Evolutionary conservation across 306 rosid species (phyloP), one percentile per base, ranked within the genome.

Genomic region (Prunus mira): DNA sequence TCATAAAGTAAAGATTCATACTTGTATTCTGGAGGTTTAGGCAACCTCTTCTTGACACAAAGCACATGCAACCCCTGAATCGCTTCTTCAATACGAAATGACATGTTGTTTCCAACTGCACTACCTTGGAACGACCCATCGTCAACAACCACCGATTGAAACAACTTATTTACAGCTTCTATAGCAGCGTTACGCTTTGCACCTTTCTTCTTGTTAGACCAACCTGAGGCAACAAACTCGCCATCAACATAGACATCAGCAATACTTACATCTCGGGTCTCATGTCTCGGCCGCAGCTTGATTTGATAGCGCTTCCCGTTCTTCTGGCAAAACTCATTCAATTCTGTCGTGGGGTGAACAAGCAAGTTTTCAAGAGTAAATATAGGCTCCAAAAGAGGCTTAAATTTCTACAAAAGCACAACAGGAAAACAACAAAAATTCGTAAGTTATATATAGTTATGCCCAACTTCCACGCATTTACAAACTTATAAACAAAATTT

Each of bases 181-280:
- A 67, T 87, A 32, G 89, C 94, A 76, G 97, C 98, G 73, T 83
- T 65, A 20, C 85, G 88, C 87, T 17, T 89, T 6, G 98, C 90
- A 73, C 82, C 71, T 49, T 82, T 78, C 60, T 74, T 89, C 45
- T 88, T 83, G 63, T 83, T 86, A 0, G 91, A 86, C n/a, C 89
- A 80, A 22, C 87, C 88, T 0, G 89, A 83, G 8, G 86, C 87
- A 71, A 93, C 51, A 56, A 83, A 63, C 2, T 20, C 22, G 12
- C 91, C 93, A 65, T 91, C 86, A 1, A 93, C 85, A 88, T 76
- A 78, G 9, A 93, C 83, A 77, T 67, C 64, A 0, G 86, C 87
- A 34, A 76, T 43, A 51, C 41, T 80, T 79, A 55, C 0, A 55
- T 80, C 85, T 55, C 11, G 11, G 27, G 68, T 1, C 9, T 55